These are phyloP conservation scores for Microthlaspi erraticum DNA, from an alignment of 345 rosid species.

Conservation along the genomic window DNA sequence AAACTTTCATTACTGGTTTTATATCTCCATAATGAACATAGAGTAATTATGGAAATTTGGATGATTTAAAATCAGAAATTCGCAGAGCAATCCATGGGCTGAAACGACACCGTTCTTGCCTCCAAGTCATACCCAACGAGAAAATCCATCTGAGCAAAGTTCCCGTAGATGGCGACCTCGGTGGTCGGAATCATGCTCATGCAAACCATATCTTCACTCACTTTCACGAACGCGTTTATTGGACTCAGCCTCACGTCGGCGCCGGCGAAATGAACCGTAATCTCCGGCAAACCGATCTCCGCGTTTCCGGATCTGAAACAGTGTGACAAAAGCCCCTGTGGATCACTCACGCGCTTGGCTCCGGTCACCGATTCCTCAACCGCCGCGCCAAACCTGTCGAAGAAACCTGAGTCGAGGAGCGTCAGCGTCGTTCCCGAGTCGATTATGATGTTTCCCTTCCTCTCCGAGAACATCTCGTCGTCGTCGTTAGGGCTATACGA, in stretches of 20 bases:
- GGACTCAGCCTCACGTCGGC: slow-evolving; percentile 50
- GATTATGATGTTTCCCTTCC: slow-evolving; percentile 58
- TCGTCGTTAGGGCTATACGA: slow-evolving; percentile 8
- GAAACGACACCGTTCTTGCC: slow-evolving; percentile 49
- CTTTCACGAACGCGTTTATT: slow-evolving; percentile 48
- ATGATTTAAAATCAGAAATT: neutral
- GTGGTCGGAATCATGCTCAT: slow-evolving; percentile 44
- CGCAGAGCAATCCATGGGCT: slow-evolving; percentile 52
- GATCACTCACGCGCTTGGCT: slow-evolving; percentile 48
- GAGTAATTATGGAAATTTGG: too few species aligned
- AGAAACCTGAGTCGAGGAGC: slow-evolving; percentile 49
- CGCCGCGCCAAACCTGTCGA: slow-evolving; percentile 39
- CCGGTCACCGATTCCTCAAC: slow-evolving; percentile 39
- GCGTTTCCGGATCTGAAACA: slow-evolving; percentile 42
- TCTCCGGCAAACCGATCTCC: slow-evolving; percentile 41
- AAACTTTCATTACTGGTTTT: slow-evolving; percentile 14
- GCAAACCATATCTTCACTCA: slow-evolving; percentile 48
- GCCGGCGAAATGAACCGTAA: slow-evolving; percentile 50
- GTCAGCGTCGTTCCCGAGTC: slow-evolving; percentile 76
- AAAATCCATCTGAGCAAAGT: slow-evolving; percentile 59
- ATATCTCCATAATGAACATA: neutral
- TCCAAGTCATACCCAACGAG: slow-evolving; percentile 58
- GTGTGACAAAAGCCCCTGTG: slow-evolving; percentile 37
- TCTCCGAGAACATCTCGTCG: neutral
- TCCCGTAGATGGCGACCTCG: slow-evolving; percentile 50